Conservation (phyloP, 2,329 filamentous ascomycete genomes). For the Aplosporella prunicola region DNA sequence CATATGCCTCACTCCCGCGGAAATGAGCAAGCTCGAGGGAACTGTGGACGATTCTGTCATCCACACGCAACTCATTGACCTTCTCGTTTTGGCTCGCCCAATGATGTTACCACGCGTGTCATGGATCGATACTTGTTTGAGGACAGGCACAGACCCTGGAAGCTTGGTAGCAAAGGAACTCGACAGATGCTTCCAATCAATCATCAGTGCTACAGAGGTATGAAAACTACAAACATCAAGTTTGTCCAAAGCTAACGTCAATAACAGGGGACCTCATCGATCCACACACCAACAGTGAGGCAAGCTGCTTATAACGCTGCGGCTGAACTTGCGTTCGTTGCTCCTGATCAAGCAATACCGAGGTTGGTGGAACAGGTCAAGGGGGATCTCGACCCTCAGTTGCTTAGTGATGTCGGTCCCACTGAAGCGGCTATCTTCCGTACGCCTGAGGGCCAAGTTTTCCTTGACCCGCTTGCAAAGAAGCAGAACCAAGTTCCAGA, state of each 20-base stretch:
- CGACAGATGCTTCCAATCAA: slow-evolving; percentile 57
- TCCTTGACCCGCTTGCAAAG: slow-evolving; percentile 82
- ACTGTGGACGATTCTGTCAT: slow-evolving; percentile 42
- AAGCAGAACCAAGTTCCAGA: slow-evolving; percentile 64
- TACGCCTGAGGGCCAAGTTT: slow-evolving; percentile 78
- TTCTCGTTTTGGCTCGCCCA: slow-evolving; percentile 69
- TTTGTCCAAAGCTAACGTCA: slow-evolving; percentile 12
- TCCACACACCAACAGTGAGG: slow-evolving; percentile 38
- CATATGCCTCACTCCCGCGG: slow-evolving; percentile 52
- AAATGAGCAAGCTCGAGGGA: slow-evolving; percentile 36
- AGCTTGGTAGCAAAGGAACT: slow-evolving; percentile 58
- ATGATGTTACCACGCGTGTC: slow-evolving; percentile 67
- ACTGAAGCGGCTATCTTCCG: slow-evolving; percentile 89
- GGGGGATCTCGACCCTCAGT: slow-evolving; percentile 60
- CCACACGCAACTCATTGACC: slow-evolving; percentile 61
- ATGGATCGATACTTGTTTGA: slow-evolving; percentile 85
- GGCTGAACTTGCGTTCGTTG: slow-evolving; percentile 87
- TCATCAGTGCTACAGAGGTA: slow-evolving; percentile 51
- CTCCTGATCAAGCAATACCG: slow-evolving; percentile 71
- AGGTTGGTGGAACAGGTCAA: slow-evolving; percentile 65
- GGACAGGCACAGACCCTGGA: slow-evolving; percentile 74
- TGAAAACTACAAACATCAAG: not conserved
- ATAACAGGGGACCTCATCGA: slow-evolving; percentile 12
- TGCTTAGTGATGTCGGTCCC: slow-evolving; percentile 65
- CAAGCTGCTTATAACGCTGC: slow-evolving; percentile 73